A percentile compares a stretch with the other conserved stretches of the same genome.
phyloP scores from a whole-genome alignment of 768 basidiomycete genomes.

The Psilocybe cyanescens region DNA sequence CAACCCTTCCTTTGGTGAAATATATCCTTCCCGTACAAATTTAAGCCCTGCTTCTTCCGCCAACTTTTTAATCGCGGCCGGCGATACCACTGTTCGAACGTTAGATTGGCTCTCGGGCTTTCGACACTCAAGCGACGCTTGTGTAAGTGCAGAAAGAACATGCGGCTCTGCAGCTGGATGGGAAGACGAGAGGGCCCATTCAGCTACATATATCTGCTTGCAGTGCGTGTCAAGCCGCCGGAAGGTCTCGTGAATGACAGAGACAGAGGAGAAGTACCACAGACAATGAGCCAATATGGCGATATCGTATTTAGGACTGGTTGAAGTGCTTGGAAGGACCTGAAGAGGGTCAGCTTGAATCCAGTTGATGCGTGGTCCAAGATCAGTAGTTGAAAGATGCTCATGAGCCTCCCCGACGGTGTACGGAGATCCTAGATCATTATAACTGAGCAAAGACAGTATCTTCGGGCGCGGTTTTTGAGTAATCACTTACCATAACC shows the following conservation, averaged over 20 bases:
- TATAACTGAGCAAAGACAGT: background rate
- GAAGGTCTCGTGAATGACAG: constrained; percentile 8
- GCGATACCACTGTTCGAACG: constrained; percentile 17
- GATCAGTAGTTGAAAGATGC: constrained; percentile 6
- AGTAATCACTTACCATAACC: constrained; percentile 13
- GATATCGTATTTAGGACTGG: constrained; percentile 4
- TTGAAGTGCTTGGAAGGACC: constrained; percentile 1
- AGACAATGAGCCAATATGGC: constrained; percentile 13
- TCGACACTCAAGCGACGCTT: constrained; percentile 13
- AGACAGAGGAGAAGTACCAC: constrained; percentile 16
- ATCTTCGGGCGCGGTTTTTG: background rate
- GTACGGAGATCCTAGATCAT: constrained; percentile 10
- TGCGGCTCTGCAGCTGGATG: constrained; percentile 8
- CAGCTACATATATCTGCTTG: constrained; percentile 14
- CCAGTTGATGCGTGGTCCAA: constrained; percentile 15
- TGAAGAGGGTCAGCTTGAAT: constrained; percentile 6
- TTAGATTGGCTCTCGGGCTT: constrained; percentile 6
- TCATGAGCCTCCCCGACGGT: constrained; percentile 13
- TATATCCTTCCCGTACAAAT: constrained; percentile 3
- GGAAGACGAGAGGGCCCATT: constrained; percentile 12
- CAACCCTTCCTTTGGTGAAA: constrained; percentile 4
- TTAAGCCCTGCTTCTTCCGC: constrained; percentile 8
- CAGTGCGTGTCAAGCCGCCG: background rate
- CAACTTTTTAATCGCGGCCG: constrained; percentile 6
- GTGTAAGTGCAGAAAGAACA: constrained; percentile 15